Conservation (phyloP, 306 rosid species). For the Arachis hypogaea region DNA sequence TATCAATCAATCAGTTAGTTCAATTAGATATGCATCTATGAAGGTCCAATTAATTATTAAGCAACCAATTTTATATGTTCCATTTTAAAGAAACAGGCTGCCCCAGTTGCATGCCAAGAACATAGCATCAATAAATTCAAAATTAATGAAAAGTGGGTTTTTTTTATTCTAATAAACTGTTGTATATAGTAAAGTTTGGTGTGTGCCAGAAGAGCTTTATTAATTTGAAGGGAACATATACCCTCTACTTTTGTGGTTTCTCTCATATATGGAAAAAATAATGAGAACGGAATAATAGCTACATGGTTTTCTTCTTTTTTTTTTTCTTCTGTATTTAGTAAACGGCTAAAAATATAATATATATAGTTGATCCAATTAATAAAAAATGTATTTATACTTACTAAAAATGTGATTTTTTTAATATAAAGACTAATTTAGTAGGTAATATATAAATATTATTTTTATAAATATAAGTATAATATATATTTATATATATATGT, state of each 20-base stretch:
- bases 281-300: too few species aligned
- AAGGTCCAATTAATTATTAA: neutral
- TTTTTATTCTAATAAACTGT: neutral
- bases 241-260: neutral
- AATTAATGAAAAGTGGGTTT: neutral
- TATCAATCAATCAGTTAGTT: neutral
- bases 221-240: slow-evolving; percentile 20
- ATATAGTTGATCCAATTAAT: too few species aligned
- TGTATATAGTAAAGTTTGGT: neutral
- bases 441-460: too few species aligned
- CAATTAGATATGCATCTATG: neutral
- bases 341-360: too few species aligned
- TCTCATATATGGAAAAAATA: neutral
- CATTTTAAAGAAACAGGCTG: slow-evolving; percentile 9
- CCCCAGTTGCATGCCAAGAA: neutral
- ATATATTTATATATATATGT: too few species aligned
- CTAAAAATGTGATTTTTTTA: too few species aligned
- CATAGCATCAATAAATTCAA: neutral
- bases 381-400: too few species aligned
- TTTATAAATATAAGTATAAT: too few species aligned
- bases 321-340: too few species aligned
- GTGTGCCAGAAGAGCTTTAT: neutral
- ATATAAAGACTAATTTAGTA: too few species aligned
- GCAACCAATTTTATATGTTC: neutral
- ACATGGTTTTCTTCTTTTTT: too few species aligned